Percentiles rank a stretch among this genome's conserved stretches.
These are phyloP conservation scores for Meira nashicola DNA, from an alignment of 1,284 basidiomycete genomes.

Conservation along the genomic window DNA sequence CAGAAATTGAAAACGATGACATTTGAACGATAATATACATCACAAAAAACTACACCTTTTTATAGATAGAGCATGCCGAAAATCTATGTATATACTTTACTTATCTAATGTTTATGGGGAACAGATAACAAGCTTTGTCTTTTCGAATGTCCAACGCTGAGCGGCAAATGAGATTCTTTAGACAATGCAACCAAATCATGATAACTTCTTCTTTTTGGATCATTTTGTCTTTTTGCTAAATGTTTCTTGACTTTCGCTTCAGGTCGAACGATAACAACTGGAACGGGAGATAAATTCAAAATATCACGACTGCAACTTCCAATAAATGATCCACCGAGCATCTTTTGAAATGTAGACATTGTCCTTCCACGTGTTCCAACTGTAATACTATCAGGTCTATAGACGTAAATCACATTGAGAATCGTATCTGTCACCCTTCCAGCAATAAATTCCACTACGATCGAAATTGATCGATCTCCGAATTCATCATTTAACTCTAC, in stretches of 20 bases:
- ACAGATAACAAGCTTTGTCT: too few relatives aligned
- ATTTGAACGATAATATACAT: too few relatives aligned
- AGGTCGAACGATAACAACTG: conserved; percentile 50
- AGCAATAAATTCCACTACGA: conserved; percentile 89
- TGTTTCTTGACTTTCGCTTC: conserved; percentile 51
- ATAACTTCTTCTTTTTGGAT: conserved; percentile 48
- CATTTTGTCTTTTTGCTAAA: conserved; percentile 45
- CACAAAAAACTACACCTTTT: too few relatives aligned
- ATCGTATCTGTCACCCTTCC: conserved; percentile 83
- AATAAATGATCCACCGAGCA: conserved; percentile 46
- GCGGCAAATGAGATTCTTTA: conserved; percentile 29
- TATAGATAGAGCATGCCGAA: too few relatives aligned
- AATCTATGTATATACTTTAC: too few relatives aligned
- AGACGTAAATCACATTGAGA: conserved; percentile 72
- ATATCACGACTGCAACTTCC: conserved; percentile 43
- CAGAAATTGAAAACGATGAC: too few relatives aligned
- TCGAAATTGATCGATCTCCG: conserved; percentile 73
- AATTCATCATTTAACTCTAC: conserved; percentile 77
- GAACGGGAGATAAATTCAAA: conserved; percentile 47
- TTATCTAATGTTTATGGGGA: too few relatives aligned
- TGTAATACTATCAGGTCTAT: conserved; percentile 87
- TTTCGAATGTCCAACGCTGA: conserved; percentile 36
- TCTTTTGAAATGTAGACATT: conserved; percentile 46
- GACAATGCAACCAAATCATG: conserved; percentile 36
- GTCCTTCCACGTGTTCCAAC: conserved; percentile 76